Evolutionary conservation across 2,329 filamentous ascomycete species (phyloP), one percentile per base, ranked within the genome.

Genomic region (Ophioceras dolichostomum): DNA sequence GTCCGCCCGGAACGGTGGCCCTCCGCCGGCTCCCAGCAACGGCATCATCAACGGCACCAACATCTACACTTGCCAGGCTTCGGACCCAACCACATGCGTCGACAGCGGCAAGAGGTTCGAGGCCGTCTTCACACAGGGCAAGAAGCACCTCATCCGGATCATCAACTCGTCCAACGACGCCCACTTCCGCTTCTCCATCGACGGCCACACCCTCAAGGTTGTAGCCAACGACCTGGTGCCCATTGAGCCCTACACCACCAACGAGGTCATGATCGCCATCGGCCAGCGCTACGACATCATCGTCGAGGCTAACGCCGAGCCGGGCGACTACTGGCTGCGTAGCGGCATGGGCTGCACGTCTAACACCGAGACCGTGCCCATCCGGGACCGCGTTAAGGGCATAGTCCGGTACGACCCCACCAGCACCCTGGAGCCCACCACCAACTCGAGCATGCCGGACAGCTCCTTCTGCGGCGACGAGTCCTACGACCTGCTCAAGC

Each of bases 221-320:
- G 61, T 69, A 20, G 56, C 61, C 12, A 58, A 56, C 28, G 67
- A 70, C 41, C 64, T 66, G n/a, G 62, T 68, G 0, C 57, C 61
- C 0, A 49, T 67, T 36, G 45, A 57, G 36, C 68, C 69, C 0
- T 72, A 70, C 45, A 53, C 54, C 2, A 64, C 61, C 0, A 54
- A 63, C 2, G 52, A 60, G 12, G 51, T 73, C 10, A 61, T 55
- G 6, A 53, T 74, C 9, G 65, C 57, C 20, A 58, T 71, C 30
- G 68, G 68, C 28, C 62, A 67, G 35, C 33, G 46, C 2, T 47
- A 46, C 26, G 38, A 45, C 20, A 34, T 48, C 4, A 43, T 48
- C 18, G 39, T 48, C 4, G 42, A 47, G 10, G 46, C 43, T 20
- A 41, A 33, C 14, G 40, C 42, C 2, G 27, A 18, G 13, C 32